Conservation (phyloP, 768 basidiomycete species). For the Gyrodon lividus region DNA sequence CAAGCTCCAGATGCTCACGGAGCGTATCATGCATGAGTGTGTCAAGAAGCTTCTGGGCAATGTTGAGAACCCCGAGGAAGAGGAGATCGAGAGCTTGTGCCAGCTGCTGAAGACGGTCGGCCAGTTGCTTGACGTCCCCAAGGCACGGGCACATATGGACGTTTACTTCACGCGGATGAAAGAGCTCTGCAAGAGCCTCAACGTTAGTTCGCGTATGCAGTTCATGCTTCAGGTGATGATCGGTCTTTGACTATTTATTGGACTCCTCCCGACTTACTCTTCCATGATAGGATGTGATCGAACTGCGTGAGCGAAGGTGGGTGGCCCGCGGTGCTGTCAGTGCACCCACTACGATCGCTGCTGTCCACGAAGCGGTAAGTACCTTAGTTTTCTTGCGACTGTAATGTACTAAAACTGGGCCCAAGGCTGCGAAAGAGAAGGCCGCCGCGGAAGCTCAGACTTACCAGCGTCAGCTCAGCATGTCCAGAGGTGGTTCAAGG, state of each 20-base stretch:
- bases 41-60: slow-evolving; percentile 94
- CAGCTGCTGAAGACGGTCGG: slow-evolving; percentile 91
- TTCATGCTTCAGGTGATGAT: slow-evolving; percentile 89
- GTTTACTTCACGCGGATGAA: slow-evolving; percentile 93
- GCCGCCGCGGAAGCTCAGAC: slow-evolving; percentile 60
- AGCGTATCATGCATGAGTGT: slow-evolving; percentile 98
- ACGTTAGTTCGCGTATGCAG: slow-evolving; percentile 83
- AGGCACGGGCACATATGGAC: slow-evolving; percentile 83
- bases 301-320: slow-evolving; percentile 86
- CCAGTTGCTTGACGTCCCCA: slow-evolving; percentile 71
- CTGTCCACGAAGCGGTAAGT: slow-evolving; percentile 83
- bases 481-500: slow-evolving; percentile 90
- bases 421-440: slow-evolving; percentile 81
- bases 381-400: background rate
- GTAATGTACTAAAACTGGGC: slow-evolving; percentile 3
- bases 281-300: slow-evolving; percentile 77
- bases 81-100: slow-evolving; percentile 96
- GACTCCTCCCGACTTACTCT: background rate
- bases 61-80: slow-evolving; percentile 93
- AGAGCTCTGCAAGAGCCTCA: slow-evolving; percentile 69
- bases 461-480: slow-evolving; percentile 60
- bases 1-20: slow-evolving; percentile 98
- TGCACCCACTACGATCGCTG: slow-evolving; percentile 85
- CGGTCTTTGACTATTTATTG: background rate
- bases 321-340: slow-evolving; percentile 64